These are phyloP conservation scores for Achaetomiella virescens DNA, from an alignment of 495 filamentous ascomycete species.

Conservation along the genomic window DNA sequence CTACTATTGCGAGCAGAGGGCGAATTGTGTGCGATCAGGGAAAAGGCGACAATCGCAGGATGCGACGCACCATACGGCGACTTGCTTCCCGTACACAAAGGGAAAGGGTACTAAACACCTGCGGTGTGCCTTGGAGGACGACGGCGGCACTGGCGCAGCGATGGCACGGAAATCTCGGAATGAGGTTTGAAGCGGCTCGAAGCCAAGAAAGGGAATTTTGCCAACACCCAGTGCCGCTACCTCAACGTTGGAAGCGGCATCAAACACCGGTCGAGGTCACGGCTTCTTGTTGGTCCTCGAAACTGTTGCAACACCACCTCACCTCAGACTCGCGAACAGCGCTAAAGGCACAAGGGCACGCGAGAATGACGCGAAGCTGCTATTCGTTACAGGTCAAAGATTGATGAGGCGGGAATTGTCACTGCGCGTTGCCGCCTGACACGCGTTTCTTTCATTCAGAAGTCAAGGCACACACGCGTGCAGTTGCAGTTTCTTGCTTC, in stretches of 20 bases:
- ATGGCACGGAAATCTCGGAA: constrained; percentile 6
- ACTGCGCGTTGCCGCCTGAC: background rate
- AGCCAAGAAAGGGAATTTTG: background rate
- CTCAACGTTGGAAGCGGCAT: background rate
- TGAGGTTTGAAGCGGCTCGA: background rate
- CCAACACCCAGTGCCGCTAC: background rate
- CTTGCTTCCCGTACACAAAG: constrained; percentile 1
- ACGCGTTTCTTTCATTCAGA: no score
- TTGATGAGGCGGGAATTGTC: constrained; percentile 16
- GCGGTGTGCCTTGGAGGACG: background rate
- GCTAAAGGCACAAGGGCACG: constrained; percentile 17
- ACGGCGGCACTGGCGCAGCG: constrained; percentile 4
- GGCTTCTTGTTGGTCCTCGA: background rate
- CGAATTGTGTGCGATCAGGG: background rate
- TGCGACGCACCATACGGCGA: background rate
- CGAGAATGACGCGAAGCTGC: constrained; percentile 30
- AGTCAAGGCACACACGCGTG: no score
- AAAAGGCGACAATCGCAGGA: background rate
- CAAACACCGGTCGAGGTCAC: constrained; percentile 4
- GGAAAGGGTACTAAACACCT: background rate
- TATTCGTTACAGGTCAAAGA: no score
- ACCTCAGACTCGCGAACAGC: constrained; percentile 8
- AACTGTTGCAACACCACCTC: constrained; percentile 12
- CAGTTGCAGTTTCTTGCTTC: no score
- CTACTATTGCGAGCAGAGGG: background rate